These are phyloP conservation scores for Neofusicoccum umdonicola DNA, from an alignment of 2,329 filamentous ascomycete species.

Conservation along the genomic window DNA sequence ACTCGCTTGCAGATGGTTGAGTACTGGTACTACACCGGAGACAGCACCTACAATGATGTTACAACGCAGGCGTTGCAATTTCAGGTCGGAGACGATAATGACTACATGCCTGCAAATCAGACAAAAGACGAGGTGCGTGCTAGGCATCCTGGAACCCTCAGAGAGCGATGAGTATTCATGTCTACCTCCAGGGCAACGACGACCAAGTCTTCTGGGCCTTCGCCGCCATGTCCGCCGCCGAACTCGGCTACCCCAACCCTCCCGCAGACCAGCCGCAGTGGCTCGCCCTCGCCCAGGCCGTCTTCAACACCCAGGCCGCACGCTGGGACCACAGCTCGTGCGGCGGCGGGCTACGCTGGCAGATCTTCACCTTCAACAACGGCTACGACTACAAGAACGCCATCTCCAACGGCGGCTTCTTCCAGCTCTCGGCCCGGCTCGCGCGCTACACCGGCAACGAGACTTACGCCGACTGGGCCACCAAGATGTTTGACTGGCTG, in stretches of 20 bases:
- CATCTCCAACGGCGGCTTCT: slow-evolving; percentile 38
- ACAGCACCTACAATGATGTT: slow-evolving; percentile 67
- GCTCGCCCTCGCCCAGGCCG: slow-evolving; percentile 43
- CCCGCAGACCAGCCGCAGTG: slow-evolving; percentile 40
- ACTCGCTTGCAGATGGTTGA: slow-evolving; percentile 61
- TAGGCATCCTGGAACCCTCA: too few species aligned
- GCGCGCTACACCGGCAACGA: slow-evolving; percentile 38
- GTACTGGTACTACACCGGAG: slow-evolving; percentile 81
- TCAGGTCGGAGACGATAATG: slow-evolving; percentile 29
- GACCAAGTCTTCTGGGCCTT: slow-evolving; percentile 60
- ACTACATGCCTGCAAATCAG: slow-evolving; percentile 32
- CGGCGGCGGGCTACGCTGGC: slow-evolving; percentile 37
- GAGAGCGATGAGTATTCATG: background rate
- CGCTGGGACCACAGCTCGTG: slow-evolving; percentile 34
- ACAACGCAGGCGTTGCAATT: slow-evolving; percentile 50
- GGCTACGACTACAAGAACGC: slow-evolving; percentile 41
- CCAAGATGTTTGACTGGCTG: slow-evolving; percentile 37
- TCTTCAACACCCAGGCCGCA: slow-evolving; percentile 37
- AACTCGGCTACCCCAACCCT: slow-evolving; percentile 47
- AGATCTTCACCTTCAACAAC: slow-evolving; percentile 34
- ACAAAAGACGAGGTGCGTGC: slow-evolving; percentile 29
- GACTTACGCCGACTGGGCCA: slow-evolving; percentile 36
- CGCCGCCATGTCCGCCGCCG: slow-evolving; percentile 56
- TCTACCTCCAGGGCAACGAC: slow-evolving; percentile 48
- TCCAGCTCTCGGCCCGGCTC: slow-evolving; percentile 37